Base-by-base conservation (phyloP, 305 asterid species). In the Rubia occidens region DNA sequence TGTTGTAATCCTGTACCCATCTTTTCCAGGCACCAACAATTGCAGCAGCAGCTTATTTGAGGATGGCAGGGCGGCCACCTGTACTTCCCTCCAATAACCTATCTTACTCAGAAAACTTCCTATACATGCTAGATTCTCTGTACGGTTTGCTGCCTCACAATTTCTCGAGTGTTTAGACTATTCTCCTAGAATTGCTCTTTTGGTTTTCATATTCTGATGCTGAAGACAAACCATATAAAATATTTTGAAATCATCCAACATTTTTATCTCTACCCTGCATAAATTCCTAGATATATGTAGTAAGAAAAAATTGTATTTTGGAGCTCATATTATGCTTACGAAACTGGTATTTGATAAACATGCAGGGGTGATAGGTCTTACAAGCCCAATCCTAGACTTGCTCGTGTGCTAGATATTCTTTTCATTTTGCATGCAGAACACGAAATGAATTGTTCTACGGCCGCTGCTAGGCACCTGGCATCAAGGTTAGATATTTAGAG, bases 381-480 rank as follows among this genome's bases (percentile, higher is more conserved):
- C 74, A 88, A 82, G 78, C 99, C 99, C 71, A 95, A 91, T 77
- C 86, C 99, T 65, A 86, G 97, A 63, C 96, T 94, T 72, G 97
- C 99, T 74, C 97, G 97, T 51, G 98, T 78, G 47, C 96, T 95
- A 9, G 98, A 95, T 78, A 88, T 91, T 79, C 95, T 95, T 76
- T 95, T 95, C 81, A 85, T 91, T 79, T 77, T 95, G 71, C 99
- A 95, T 47, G 99, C 99, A 11, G 99, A 95, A 75, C 99, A 95
- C 77, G 99, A 95, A 82, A 95, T 95, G 99, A 95, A 95, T 76
- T 95, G 98, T 81, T 95, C 99, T 70, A 91, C 99, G 51, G 93
- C 99, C 67, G 99, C 99, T 62, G 98, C 99, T 59, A 83, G 99
- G 66, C 99, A 95, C 77, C 96, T 95, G 81, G 94, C 98, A 61